Percentiles rank a stretch among this genome's conserved stretches.
Evolutionary conservation across 2,329 filamentous ascomycete genomes (phyloP).

Genomic region (Venturia nashicola): DNA sequence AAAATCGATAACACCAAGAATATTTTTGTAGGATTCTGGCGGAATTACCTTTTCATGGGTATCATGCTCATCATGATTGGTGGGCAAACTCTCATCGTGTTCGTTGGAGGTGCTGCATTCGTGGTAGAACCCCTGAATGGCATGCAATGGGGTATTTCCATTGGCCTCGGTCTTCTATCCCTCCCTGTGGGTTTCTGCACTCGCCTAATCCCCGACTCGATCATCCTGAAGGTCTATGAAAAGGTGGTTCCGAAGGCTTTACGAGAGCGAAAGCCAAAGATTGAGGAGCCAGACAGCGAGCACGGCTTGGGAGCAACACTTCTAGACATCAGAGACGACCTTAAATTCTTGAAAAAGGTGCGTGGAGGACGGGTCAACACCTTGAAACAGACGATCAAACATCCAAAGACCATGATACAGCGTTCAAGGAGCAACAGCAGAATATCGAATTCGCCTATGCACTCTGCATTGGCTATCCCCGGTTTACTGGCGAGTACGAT

Average conservation of each 20-base stretch:
- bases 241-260: slow-evolving; percentile 42
- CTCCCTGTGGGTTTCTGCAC: slow-evolving; percentile 73
- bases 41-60: slow-evolving; percentile 78
- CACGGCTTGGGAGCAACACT: slow-evolving; percentile 51
- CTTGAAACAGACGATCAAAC: slow-evolving; percentile 64
- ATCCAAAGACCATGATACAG: slow-evolving; percentile 57
- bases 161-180: slow-evolving; percentile 73
- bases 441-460: slow-evolving; percentile 43
- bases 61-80: slow-evolving; percentile 83
- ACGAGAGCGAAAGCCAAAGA: slow-evolving; percentile 29
- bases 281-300: slow-evolving; percentile 31
- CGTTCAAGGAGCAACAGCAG: slow-evolving; percentile 50
- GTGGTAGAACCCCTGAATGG: slow-evolving; percentile 56
- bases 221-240: slow-evolving; percentile 31
- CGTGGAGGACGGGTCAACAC: slow-evolving; percentile 74
- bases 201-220: slow-evolving; percentile 67
- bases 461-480: slow-evolving; percentile 8
- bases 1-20: slow-evolving; percentile 92
- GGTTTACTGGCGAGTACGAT: slow-evolving; percentile 8
- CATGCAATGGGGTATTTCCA: slow-evolving; percentile 77
- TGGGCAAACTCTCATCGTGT: slow-evolving; percentile 81
- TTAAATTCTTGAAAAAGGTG: slow-evolving; percentile 67
- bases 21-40: slow-evolving; percentile 76
- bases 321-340: slow-evolving; percentile 65
- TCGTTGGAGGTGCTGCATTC: slow-evolving; percentile 73